phyloP scores from a whole-genome alignment of 768 basidiomycete genomes.

The Rhodotorula diobovata region DNA sequence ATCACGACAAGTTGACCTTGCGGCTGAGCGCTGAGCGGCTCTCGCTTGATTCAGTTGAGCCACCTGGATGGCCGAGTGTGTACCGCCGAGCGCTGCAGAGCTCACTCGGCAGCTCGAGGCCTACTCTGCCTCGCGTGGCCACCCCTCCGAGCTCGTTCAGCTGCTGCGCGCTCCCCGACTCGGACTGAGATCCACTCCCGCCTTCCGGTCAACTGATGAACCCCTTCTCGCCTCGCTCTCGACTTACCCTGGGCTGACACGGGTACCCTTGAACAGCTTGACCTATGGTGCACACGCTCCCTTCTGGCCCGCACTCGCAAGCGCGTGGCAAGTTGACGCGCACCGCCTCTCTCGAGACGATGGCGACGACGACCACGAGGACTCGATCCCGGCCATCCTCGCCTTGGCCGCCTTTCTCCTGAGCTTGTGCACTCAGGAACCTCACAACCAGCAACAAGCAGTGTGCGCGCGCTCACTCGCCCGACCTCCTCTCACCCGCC shows the following conservation, averaged over 20 bases:
- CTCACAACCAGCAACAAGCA: conserved; percentile 4
- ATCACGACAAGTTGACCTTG: too few species aligned
- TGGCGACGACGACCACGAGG: too few species aligned
- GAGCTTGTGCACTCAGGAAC: conserved; percentile 9
- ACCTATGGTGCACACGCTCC: not conserved
- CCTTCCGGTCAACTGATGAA: not conserved
- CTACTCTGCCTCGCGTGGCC: not conserved
- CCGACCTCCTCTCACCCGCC: too few species aligned
- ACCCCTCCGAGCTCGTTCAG: conserved; percentile 4
- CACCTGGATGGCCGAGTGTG: not conserved
- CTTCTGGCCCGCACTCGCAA: conserved; percentile 6
- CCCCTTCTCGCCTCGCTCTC: not conserved
- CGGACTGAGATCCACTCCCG: not conserved
- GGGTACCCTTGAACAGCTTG: not conserved
- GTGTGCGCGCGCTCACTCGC: conserved; percentile 3
- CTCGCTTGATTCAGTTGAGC: not conserved
- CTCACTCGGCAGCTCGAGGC: conserved; percentile 1
- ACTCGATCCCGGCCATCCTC: not conserved
- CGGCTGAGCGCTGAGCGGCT: too few species aligned
- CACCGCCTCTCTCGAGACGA: not conserved
- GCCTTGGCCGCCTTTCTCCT: conserved; percentile 25
- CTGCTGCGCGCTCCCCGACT: conserved; percentile 15
- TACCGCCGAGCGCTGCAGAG: not conserved
- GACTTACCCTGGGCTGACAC: not conserved
- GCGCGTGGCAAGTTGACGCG: conserved; percentile 5